Evolutionary conservation across 176 grass and related monocot species (phyloP).

Genomic region (Aegilops speltoides): DNA sequence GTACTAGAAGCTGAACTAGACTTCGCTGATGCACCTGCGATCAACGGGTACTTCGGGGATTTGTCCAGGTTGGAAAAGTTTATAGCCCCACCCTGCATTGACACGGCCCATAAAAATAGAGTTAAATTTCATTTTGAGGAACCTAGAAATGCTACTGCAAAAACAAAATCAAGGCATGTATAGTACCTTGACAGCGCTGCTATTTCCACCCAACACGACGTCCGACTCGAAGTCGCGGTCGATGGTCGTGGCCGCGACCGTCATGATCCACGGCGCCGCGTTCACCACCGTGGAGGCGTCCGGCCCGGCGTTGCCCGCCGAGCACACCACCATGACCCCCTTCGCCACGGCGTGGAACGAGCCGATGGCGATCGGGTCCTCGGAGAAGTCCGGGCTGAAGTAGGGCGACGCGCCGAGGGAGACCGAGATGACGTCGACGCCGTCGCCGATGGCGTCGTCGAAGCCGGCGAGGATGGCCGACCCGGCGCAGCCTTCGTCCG

Average conservation of each 20-base stretch:
- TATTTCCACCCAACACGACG: conserved; percentile 63
- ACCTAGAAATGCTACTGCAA: not conserved
- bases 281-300: conserved; percentile 59
- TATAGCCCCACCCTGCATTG: conserved; percentile 64
- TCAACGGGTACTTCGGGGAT: conserved; percentile 70
- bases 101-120: not conserved
- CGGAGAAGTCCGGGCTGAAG: conserved; percentile 47
- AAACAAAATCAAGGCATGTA: not conserved
- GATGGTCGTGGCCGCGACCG: conserved; percentile 79
- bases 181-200: conserved; percentile 51
- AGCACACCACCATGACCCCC: conserved; percentile 75
- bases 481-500: conserved; percentile 50
- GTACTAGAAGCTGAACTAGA: conserved; percentile 54
- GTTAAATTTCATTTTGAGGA: not conserved
- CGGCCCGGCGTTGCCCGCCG: conserved; percentile 76
- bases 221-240: conserved; percentile 89
- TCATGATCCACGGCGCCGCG: conserved; percentile 83
- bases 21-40: conserved; percentile 58
- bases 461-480: conserved; percentile 85
- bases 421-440: conserved; percentile 65
- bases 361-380: conserved; percentile 81
- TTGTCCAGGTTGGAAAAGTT: conserved; percentile 80
- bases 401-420: conserved; percentile 54
- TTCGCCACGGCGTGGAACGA: conserved; percentile 78
- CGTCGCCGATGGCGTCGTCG: conserved; percentile 77